Evolutionary conservation across 805 yeast genomes (phyloP), one percentile per base, ranked within the genome.

Genomic region (Cyberlindnera euphorbiiphila): DNA sequence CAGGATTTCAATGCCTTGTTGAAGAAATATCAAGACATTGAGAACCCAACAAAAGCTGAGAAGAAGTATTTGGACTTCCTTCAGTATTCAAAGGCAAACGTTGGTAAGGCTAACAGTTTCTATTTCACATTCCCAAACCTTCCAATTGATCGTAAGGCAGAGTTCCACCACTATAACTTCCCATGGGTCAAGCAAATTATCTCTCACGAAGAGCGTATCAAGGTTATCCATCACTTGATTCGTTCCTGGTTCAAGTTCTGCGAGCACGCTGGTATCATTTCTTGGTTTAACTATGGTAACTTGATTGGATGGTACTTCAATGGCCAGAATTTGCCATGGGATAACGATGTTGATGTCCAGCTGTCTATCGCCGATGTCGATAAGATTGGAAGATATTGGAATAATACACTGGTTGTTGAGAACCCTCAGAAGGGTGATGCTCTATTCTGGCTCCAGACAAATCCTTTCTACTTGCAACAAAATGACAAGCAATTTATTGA

Each of bases 261-360:
- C 21, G 51, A 61, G 13, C 60, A 64, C 11, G 59, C 67, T 15
- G 70, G 67, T 2, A 37, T 52, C 28, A 45, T 79, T 6, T 69
- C 81, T 0, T 80, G 85, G 83, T 65, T 79, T 24, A 74, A 80
- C 5, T 82, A 78, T 55, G 85, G 85, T 3, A 63, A 82, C 9
- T 60, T 79, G 41, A 64, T 79, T 19, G 79, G 81, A 7, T 78
- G 79, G 74, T 70, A 72, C 46, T 76, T 76, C 69, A 76, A 74
- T 51, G 82, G 81, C 1, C 54, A 73, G 41, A 60, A 66, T 5
- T 62, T 78, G 45, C 79, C 80, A 7, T 78, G 81, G 81, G 85
- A 78, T 54, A 62, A 65, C 30, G 83, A 78, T 49, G 58, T 74
- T 23, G 84, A 78, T 59, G 80, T 75, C n/a, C 81, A 77, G 49